Conservation (phyloP, 2,329 filamentous ascomycete genomes). For the Emmonsia crescens region DNA sequence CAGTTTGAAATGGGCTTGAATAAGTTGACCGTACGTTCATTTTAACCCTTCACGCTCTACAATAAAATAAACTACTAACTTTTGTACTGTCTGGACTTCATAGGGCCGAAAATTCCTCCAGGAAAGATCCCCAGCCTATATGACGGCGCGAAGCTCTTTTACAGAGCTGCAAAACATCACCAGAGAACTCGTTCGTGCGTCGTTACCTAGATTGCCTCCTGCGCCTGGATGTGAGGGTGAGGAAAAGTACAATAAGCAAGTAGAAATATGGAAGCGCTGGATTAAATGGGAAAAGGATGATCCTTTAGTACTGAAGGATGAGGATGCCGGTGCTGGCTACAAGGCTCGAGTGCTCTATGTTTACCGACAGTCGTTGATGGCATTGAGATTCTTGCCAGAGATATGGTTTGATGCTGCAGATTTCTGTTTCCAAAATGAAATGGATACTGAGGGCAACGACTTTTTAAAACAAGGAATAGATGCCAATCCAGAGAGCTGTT, state of each 20-base stretch:
- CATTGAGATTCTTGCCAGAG: conserved; percentile 86
- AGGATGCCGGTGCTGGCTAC: conserved; percentile 59
- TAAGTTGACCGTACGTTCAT: conserved; percentile 64
- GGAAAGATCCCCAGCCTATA: conserved; percentile 84
- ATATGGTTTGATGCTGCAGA: conserved; percentile 93
- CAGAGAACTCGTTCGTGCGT: conserved; percentile 62
- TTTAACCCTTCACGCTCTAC: neutral
- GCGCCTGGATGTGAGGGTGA: conserved; percentile 78
- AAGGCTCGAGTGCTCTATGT: conserved; percentile 74
- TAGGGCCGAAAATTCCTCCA: conserved; percentile 89
- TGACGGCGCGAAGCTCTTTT: conserved; percentile 87
- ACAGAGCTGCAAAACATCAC: conserved; percentile 86
- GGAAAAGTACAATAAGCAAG: conserved; percentile 70
- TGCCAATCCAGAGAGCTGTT: conserved; percentile 86
- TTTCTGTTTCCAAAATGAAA: conserved; percentile 73
- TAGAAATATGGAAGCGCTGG: conserved; percentile 87
- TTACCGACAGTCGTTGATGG: conserved; percentile 90
- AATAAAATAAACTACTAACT: conserved; percentile 9
- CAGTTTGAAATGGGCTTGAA: conserved; percentile 90
- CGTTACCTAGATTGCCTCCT: conserved; percentile 70
- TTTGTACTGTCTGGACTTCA: neutral
- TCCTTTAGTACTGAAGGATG: conserved; percentile 70
- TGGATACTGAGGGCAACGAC: conserved; percentile 61
- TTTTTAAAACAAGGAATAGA: conserved; percentile 73
- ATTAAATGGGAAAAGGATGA: conserved; percentile 92